phyloP scores from a whole-genome alignment of 1,139 yeast species.

The Candida frijolesensis region DNA sequence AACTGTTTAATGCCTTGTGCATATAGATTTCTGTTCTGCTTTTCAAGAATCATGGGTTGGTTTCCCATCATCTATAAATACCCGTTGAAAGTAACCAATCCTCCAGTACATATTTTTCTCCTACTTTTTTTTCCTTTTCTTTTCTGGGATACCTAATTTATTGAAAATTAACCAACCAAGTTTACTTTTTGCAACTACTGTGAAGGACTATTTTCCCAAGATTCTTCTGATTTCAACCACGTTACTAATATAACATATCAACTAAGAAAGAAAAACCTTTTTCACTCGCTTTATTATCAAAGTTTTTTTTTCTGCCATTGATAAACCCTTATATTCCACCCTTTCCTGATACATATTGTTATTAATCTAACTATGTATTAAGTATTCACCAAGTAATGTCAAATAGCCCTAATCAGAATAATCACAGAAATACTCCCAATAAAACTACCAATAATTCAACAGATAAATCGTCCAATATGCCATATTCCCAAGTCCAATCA shows the following conservation, averaged over 20 bases:
- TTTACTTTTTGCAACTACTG: not conserved
- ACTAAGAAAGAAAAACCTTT: not conserved
- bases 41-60: constrained; percentile 1
- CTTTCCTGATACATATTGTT: constrained; percentile 2
- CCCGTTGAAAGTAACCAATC: not conserved
- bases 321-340: not conserved
- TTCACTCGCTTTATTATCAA: constrained; percentile 4
- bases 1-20: constrained; percentile 2
- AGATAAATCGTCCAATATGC: constrained; percentile 5
- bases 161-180: no score
- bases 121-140: not conserved
- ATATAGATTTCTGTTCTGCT: not conserved
- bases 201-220: not conserved
- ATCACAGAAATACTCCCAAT: not conserved
- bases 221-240: not conserved
- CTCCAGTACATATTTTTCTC: not conserved
- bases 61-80: not conserved
- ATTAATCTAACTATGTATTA: constrained; percentile 8
- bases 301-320: constrained; percentile 1
- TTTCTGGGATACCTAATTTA: not conserved
- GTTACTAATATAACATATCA: not conserved
- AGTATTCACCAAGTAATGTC: constrained; percentile 10
- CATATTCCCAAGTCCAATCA: constrained; percentile 9
- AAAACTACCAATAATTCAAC: constrained; percentile 1
- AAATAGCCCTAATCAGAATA: constrained; percentile 10